These are phyloP conservation scores for Clavariopsis aquatica DNA, from an alignment of 495 filamentous ascomycete genomes.

Conservation along the genomic window DNA sequence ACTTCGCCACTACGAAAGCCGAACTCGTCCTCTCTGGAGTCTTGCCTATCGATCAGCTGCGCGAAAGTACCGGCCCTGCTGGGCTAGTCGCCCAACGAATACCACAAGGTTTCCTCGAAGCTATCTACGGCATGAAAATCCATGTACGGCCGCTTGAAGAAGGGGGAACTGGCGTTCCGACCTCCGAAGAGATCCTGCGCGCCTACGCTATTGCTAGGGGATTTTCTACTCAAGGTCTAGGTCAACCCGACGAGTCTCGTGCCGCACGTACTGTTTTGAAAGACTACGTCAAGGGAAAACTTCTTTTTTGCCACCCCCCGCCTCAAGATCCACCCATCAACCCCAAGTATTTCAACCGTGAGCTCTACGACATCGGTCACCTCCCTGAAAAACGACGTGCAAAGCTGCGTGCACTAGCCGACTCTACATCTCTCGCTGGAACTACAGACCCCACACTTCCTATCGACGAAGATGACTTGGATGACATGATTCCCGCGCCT, in stretches of 20 bases:
- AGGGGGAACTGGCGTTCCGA: conserved; percentile 87
- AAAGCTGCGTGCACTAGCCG: conserved; percentile 48
- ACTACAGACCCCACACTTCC: conserved; percentile 46
- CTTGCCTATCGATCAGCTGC: conserved; percentile 93
- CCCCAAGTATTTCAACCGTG: conserved; percentile 75
- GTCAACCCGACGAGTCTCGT: conserved; percentile 88
- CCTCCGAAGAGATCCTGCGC: conserved; percentile 79
- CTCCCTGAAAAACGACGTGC: conserved; percentile 72
- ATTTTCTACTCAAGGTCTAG: conserved; percentile 82
- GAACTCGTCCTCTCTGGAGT: conserved; percentile 96
- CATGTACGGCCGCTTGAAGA: conserved; percentile 79
- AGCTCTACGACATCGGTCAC: conserved; percentile 78
- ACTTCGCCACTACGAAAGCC: conserved; percentile 94
- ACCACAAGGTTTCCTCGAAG: conserved; percentile 86
- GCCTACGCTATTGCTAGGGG: conserved; percentile 88
- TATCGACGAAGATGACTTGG: conserved; percentile 39
- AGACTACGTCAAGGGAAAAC: conserved; percentile 95
- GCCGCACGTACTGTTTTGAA: conserved; percentile 91
- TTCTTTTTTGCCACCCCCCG: conserved; percentile 88
- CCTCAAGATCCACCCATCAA: conserved; percentile 68
- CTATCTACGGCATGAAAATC: conserved; percentile 91
- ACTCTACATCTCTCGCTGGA: conserved; percentile 32
- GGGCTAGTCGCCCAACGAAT: conserved; percentile 86
- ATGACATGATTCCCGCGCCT: conserved; percentile 42
- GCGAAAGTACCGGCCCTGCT: conserved; percentile 89